These are phyloP conservation scores for Suillus occidentalis DNA, from an alignment of 768 basidiomycete genomes.

Conservation along the genomic window DNA sequence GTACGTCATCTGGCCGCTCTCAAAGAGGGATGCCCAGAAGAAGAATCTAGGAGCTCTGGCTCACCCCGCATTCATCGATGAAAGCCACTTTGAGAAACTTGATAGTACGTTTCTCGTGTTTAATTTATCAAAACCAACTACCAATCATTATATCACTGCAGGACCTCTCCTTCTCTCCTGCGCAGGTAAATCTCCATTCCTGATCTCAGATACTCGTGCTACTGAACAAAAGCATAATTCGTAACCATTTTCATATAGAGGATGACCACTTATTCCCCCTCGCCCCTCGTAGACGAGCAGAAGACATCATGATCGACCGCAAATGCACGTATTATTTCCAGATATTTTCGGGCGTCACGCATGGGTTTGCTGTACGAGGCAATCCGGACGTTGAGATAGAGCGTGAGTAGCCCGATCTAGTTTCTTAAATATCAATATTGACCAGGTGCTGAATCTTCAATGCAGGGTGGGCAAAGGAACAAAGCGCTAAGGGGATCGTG, in stretches of 20 bases:
- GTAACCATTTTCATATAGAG: slow-evolving; percentile 33
- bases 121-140: not conserved
- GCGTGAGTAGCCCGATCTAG: slow-evolving; percentile 14
- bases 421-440: not conserved
- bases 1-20: slow-evolving; percentile 26
- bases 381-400: slow-evolving; percentile 17
- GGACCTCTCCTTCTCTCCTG: slow-evolving; percentile 25
- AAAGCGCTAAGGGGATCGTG: slow-evolving; percentile 48
- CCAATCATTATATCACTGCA: not conserved
- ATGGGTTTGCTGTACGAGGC: slow-evolving; percentile 23
- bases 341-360: slow-evolving; percentile 46
- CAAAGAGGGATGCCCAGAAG: not conserved
- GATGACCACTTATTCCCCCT: slow-evolving; percentile 50
- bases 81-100: slow-evolving; percentile 50
- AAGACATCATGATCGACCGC: slow-evolving; percentile 50
- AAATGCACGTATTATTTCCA: slow-evolving; percentile 55
- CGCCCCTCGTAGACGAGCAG: slow-evolving; percentile 50
- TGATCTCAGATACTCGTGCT: not conserved
- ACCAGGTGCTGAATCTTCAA: not conserved
- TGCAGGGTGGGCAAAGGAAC: slow-evolving; percentile 60
- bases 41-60: slow-evolving; percentile 43
- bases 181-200: slow-evolving; percentile 18
- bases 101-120: slow-evolving; percentile 35
- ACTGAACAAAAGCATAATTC: too few relatives aligned
- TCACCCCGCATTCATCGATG: slow-evolving; percentile 51